Base-by-base conservation (phyloP, 75 land plant species). In the Pseudotsuga menziesii region DNA sequence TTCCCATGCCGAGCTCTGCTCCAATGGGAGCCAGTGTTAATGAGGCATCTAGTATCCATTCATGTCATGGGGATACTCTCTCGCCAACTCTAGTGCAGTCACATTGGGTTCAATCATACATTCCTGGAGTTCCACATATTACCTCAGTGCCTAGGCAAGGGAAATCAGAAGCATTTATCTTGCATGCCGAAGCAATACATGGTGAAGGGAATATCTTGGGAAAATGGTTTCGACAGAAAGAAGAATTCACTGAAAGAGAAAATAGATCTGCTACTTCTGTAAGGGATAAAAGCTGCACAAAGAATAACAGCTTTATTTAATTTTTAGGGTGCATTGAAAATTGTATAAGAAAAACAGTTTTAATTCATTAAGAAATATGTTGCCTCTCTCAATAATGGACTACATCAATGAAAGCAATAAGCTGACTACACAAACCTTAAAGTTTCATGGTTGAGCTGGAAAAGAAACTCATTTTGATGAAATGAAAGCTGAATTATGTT, bases 81-180 rank as follows among this genome's bases (percentile, higher is more conserved):
- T 64, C 70, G 2, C 69, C 76, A 36, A 56, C 86, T 13, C 70
- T 71, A 16, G 57, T 72, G 44, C 20, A 63, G 35, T 32, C 39
- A 14, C 14, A 7, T 4, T 80, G 88, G 85, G 56, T 75, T 27
- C 66, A 83, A 58, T 58, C 82, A 70, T 85, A 78, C 72, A 61
- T 63, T 16, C 39, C 72, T 14, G 75, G 75, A 29, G 75, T 64
- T 4, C 44, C 83, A 7, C 52, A 71, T 59, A 63, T 69, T 57
- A 60, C 78, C 39, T 25, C 56, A 56, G 58, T 55, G 44, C 63
- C 67, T 19, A 67, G 74, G 5, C 87, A 86, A 54, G 82, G 74
- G 25, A 82, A 82, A 27, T 27, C 70, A 6, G 80, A 84, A 41
- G 48, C 35, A 27, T 66, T 75, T 60, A 26, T 62, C 35, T 29